Base-by-base conservation (phyloP, 495 filamentous ascomycete species). In the Xylaria curta region DNA sequence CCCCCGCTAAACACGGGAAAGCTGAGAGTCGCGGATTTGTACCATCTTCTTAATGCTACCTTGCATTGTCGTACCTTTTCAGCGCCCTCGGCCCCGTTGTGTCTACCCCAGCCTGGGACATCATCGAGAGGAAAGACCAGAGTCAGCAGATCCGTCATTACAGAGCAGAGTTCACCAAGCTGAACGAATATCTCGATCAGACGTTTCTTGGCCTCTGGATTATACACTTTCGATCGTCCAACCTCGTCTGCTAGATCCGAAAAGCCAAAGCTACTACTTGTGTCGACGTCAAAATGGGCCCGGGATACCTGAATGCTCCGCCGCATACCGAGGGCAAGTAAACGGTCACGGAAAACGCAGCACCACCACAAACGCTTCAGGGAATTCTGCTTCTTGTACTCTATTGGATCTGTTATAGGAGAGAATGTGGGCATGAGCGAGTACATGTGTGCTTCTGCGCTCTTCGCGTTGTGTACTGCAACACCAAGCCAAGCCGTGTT, bases 301-400 rank as follows among this genome's bases (percentile, higher is more conserved):
- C 83, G 78, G 3, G 82, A 83, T 38, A 87, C 78, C 68, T 86
- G 85, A 10, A 85, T 78, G 42, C 81, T 81, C 21, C 85, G 81
- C 54, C 84, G 84, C 17, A 87, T 78, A 12, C 84, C 84, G 38
- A 87, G 81, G 42, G 80, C 80, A 12, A 87, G 62, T 44, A 84
- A 84, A 46, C 85, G 82, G 76, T 87, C 85, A 40, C 85, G 84
- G 3, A 87, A 79, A 36, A 87, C 73, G 53, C 85, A 84, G 21
- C 83, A 84, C 85, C 86, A 86, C 84, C 84, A 86, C 26, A 87
- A 69, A 6, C 85, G 78, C 70, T 85, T 86, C 13, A 81, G 62
- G 24, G 58, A 70, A 40, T 76, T 81, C 49, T 77, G 74, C 62
- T 76, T 78, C 67, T 79, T 78, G 33, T 76, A 60, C 60, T 80